Evolutionary conservation across 768 basidiomycete genomes (phyloP).

Genomic region (Lentinula sp.): DNA sequence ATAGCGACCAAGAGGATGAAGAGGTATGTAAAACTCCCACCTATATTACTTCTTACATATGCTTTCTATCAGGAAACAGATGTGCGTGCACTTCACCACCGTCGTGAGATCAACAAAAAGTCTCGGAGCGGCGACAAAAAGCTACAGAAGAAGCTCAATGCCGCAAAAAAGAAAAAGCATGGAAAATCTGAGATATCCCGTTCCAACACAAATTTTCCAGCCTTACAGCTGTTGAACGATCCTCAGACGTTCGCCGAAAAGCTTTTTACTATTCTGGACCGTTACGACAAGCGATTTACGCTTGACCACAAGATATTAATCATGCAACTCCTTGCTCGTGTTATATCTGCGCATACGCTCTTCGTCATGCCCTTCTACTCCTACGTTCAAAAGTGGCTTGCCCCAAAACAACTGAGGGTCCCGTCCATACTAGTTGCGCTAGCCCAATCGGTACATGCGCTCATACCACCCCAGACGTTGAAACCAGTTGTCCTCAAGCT

Average conservation of each 20-base stretch:
- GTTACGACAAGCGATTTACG: constrained; percentile 90
- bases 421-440: constrained; percentile 91
- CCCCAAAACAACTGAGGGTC: constrained; percentile 86
- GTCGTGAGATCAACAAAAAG: constrained; percentile 92
- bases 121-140: constrained; percentile 78
- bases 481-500: constrained; percentile 87
- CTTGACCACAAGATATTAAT: constrained; percentile 96
- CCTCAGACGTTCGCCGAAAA: constrained; percentile 95
- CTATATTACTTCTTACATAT: constrained; percentile 3
- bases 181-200: not conserved
- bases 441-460: constrained; percentile 91
- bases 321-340: constrained; percentile 93
- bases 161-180: constrained; percentile 54
- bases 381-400: constrained; percentile 91
- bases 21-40: constrained; percentile 26
- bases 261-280: constrained; percentile 77
- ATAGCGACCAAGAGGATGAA: constrained; percentile 68
- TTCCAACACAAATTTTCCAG: constrained; percentile 69
- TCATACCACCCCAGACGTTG: constrained; percentile 90
- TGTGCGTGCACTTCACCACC: constrained; percentile 73
- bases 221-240: constrained; percentile 87
- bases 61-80: constrained; percentile 45
- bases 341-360: constrained; percentile 90
- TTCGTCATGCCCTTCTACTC: constrained; percentile 94
- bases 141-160: constrained; percentile 64